Base-by-base conservation (phyloP, 2,329 filamentous ascomycete genomes). In the Stenocarpella maydis region DNA sequence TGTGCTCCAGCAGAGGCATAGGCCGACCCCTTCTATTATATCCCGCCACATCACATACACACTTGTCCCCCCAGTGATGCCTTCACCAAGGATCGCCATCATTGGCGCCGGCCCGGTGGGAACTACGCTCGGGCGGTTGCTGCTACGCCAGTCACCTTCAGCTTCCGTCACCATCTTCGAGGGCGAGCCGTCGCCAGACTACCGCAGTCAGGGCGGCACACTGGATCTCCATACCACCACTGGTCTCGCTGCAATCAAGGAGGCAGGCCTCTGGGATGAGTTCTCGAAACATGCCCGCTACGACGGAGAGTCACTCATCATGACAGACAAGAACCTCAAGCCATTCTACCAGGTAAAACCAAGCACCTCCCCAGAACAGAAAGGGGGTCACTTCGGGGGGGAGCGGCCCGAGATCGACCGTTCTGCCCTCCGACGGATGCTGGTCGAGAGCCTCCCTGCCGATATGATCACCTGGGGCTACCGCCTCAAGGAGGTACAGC, bases 361-460 rank as follows among this genome's bases (percentile, higher is more conserved):
- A 60, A 79, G 5, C 76, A 77, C n/a, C 76, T 77, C 39, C 74
- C 77, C 55, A 71, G 80, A 24, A 75, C 75, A 65, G 4, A 49
- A 55, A 31, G 67, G 69, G 8, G 49, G 53, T 1, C 50, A 61
- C 9, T 17, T 72, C 0, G 63, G 66, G 12, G 72, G 71, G 53
- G 79, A 82, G 68, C 79, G 83, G 8, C 85, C 85, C 0, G 87
- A 88, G 74, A 88, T 89, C 70, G 86, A 89, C 75, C 82, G 86
- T 21, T 72, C 77, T 7, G 76, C 78, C 26, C 78, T 87, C 19
- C 78, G 83, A 8, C 74, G 80, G 53, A 77, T 88, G 4, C 77
- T 87, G 10, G 75, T 82, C 21, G 77, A 82, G 28, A 83, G 83
- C 2, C 78, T 87, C 12, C 80, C 86, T 0, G 74, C 78, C 9